A percentile compares a stretch with the other conserved stretches of the same genome.
Conservation (phyloP, 371 early-diverging fungal species). For the Globomyces sp. region DNA sequence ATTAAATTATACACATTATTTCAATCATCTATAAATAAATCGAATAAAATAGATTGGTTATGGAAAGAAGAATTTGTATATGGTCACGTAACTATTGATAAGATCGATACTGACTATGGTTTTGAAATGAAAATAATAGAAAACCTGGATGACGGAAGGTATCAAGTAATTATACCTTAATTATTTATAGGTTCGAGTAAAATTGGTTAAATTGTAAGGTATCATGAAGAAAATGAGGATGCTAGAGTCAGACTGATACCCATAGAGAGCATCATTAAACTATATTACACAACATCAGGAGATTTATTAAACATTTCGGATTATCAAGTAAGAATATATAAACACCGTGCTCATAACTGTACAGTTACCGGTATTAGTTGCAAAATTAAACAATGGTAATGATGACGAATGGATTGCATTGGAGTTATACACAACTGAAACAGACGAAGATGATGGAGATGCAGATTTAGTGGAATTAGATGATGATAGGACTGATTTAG, state of each 20-base stretch:
- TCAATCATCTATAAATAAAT: not conserved
- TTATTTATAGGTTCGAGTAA: too few species aligned
- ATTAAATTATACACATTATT: not conserved
- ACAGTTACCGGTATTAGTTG: not conserved
- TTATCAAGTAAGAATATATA: not conserved
- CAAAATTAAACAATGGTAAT: too few species aligned
- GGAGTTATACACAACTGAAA: not conserved
- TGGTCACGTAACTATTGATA: not conserved
- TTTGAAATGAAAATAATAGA: not conserved
- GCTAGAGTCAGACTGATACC: not conserved
- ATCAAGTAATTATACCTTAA: not conserved
- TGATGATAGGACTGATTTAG: too few species aligned
- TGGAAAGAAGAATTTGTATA: not conserved
- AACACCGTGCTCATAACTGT: not conserved
- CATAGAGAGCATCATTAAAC: not conserved
- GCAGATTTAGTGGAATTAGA: not conserved
- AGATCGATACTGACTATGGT: not conserved
- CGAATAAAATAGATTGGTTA: not conserved
- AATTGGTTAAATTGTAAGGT: too few species aligned
- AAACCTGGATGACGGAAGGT: not conserved
- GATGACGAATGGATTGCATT: not conserved
- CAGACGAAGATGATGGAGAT: not conserved
- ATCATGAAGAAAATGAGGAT: not conserved
- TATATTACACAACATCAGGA: not conserved
- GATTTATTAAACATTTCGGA: not conserved